Conservation (phyloP, 2,329 filamentous ascomycete species). For the Neodidymelliopsis sp. region DNA sequence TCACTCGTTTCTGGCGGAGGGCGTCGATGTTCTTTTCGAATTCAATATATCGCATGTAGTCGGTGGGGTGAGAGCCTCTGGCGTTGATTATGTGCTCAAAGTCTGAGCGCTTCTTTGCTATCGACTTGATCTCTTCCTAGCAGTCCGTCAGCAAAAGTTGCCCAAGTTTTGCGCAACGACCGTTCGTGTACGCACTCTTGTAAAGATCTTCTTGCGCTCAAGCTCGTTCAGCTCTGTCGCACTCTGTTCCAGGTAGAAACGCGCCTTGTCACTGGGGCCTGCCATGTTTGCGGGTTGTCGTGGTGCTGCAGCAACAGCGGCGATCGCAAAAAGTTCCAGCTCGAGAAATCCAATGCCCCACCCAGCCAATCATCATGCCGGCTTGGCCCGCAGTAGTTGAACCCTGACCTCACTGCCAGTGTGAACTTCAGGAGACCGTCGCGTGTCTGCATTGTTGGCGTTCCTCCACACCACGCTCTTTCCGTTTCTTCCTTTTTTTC, state of each 20-base stretch:
- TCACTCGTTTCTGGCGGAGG: slow-evolving; percentile 82
- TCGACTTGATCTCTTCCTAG: slow-evolving; percentile 86
- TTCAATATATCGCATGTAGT: slow-evolving; percentile 84
- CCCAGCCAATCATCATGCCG: slow-evolving; percentile 23
- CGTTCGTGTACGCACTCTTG: slow-evolving; percentile 62
- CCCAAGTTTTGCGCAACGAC: neutral
- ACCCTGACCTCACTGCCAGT: slow-evolving; percentile 25
- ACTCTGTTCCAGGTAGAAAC: slow-evolving; percentile 91
- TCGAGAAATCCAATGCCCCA: slow-evolving; percentile 20
- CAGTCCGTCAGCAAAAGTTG: slow-evolving; percentile 11
- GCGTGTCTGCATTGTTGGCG: slow-evolving; percentile 22
- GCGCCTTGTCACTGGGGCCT: slow-evolving; percentile 88
- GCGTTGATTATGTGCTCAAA: slow-evolving; percentile 92
- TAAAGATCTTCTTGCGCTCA: slow-evolving; percentile 90
- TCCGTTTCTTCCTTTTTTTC: slow-evolving; percentile 31
- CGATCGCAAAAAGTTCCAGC: slow-evolving; percentile 30
- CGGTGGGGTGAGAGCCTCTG: slow-evolving; percentile 72
- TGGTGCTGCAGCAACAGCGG: slow-evolving; percentile 18
- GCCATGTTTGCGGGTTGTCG: slow-evolving; percentile 66
- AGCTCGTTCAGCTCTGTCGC: slow-evolving; percentile 93
- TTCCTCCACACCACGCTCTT: slow-evolving; percentile 32
- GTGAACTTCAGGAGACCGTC: slow-evolving; percentile 40
- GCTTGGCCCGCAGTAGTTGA: slow-evolving; percentile 30
- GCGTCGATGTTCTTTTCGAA: slow-evolving; percentile 73
- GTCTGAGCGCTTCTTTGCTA: slow-evolving; percentile 88